A percentile compares a stretch with the other conserved stretches of the same genome.
These are phyloP conservation scores for Leptomonas pyrrhocoris DNA, from an alignment of 208 protist genomes.

Conservation along the genomic window DNA sequence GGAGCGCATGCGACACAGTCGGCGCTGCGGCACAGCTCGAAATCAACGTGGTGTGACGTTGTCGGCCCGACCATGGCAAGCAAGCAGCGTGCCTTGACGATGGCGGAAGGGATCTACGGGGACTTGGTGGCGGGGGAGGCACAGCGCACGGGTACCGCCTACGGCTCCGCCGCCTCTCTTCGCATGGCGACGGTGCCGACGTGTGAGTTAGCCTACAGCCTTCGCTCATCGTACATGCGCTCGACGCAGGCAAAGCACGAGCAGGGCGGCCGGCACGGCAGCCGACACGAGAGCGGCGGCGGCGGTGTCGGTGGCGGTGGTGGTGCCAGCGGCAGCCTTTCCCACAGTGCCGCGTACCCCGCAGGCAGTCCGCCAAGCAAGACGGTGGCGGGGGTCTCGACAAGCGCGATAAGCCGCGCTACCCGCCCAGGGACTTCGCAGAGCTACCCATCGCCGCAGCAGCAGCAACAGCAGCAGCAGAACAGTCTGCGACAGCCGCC, in stretches of 20 bases:
- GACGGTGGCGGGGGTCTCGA: neutral
- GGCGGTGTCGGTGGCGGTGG: neutral
- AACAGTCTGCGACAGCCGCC: neutral
- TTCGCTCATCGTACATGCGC: conserved; percentile 42
- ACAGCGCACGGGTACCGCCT: neutral
- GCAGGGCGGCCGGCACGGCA: neutral
- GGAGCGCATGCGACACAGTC: neutral
- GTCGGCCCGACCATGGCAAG: conserved; percentile 42
- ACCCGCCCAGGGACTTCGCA: neutral
- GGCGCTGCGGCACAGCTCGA: neutral
- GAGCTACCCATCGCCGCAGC: neutral
- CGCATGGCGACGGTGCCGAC: conserved; percentile 31
- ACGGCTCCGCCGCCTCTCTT: neutral
- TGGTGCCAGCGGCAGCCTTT: neutral
- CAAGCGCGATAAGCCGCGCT: neutral
- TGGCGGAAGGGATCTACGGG: conserved; percentile 43
- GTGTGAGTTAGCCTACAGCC: conserved; percentile 52
- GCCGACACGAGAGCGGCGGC: neutral
- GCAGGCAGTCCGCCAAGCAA: conserved; percentile 4
- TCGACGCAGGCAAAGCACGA: neutral
- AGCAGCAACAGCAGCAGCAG: neutral
- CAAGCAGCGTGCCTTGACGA: conserved; percentile 40
- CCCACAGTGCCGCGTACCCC: neutral
- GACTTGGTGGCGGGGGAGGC: conserved; percentile 22
- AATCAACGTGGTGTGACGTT: conserved; percentile 25